Conservation (phyloP, 1,284 basidiomycete genomes). For the Ceraceosorus guamensis region DNA sequence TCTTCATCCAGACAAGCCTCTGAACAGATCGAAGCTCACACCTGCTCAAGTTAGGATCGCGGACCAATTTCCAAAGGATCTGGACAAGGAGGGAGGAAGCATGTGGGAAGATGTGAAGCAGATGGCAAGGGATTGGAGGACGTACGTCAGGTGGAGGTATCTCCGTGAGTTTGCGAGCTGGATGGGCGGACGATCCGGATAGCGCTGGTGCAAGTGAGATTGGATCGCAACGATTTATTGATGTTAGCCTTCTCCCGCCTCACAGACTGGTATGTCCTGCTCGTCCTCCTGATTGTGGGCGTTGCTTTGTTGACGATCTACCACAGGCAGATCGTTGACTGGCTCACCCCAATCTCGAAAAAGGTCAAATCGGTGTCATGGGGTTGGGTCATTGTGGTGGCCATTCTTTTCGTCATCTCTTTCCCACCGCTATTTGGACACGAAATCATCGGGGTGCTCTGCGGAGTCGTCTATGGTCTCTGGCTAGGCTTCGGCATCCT, state of each 20-base stretch:
- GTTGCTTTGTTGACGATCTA: conserved; percentile 61
- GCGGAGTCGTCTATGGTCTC: conserved; percentile 58
- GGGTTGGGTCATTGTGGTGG: conserved; percentile 79
- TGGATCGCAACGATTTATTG: too few relatives aligned
- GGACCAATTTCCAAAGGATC: conserved; percentile 34
- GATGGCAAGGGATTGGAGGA: conserved; percentile 24
- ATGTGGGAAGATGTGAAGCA: conserved; percentile 16
- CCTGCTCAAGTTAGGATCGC: conserved; percentile 30
- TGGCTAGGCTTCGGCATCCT: conserved; percentile 45
- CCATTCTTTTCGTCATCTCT: conserved; percentile 62
- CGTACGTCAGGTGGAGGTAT: conserved; percentile 27
- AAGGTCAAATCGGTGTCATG: conserved; percentile 57
- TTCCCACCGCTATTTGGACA: conserved; percentile 59
- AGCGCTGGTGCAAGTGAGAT: too few relatives aligned
- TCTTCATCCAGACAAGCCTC: conserved; percentile 17
- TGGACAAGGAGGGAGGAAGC: conserved; percentile 27
- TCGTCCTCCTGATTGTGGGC: conserved; percentile 51
- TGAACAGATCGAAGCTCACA: conserved; percentile 22
- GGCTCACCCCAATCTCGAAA: conserved; percentile 60
- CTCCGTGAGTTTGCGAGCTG: conserved; percentile 10
- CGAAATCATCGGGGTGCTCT: conserved; percentile 66
- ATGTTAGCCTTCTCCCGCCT: too few relatives aligned
- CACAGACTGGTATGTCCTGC: conserved; percentile 55
- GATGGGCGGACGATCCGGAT: not conserved
- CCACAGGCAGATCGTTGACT: conserved; percentile 55